Base-by-base conservation (phyloP, 176 grass and related monocot species). In the Luzula sylvatica region DNA sequence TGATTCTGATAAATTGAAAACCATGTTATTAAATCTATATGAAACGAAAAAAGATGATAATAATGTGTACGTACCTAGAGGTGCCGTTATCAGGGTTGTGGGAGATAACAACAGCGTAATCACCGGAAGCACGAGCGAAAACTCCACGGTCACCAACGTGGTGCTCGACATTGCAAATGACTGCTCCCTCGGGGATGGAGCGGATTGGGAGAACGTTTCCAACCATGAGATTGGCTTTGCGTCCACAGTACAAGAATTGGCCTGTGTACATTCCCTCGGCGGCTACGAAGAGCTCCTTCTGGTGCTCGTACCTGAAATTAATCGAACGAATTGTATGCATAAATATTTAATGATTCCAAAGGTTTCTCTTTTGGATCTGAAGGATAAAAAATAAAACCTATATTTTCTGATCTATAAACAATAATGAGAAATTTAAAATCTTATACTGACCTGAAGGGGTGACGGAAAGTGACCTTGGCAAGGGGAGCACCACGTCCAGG, bases 211-310 rank as follows among this genome's bases (percentile, higher is more conserved):
- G 82, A 7, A 87, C 88, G 59, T 95, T 95, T 11, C 88, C 88
- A 26, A 95, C 78, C 69, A 74, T 73, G 16, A 95, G 83, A 0
- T 65, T 69, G 14, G 88, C 88, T 42, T 82, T 81, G 79, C 88
- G 88, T 1, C 88, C 88, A 70, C 88, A 95, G 79, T 95, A 95
- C 14, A 95, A 59, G 48, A 81, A 87, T 65, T 95, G 88, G 7
- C 88, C 88, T 1, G 88, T 83, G 83, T 95, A 95, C 76, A 95
- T 88, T 26, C 88, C 88, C 66, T 95, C 88, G 12, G 88, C 88
- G 7, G 83, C 83, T 9, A 95, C 83, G 65, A 95, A 95, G 8
- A 84, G 79, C 61, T 95, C 88, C 76, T 95, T 95, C 79, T 88
- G 88, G 41, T 81, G 88, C 79, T 84, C 74, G 83, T 95, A 88